phyloP scores from a whole-genome alignment of 2,329 filamentous ascomycete genomes.

The Paracorniculantispora psalliotae region DNA sequence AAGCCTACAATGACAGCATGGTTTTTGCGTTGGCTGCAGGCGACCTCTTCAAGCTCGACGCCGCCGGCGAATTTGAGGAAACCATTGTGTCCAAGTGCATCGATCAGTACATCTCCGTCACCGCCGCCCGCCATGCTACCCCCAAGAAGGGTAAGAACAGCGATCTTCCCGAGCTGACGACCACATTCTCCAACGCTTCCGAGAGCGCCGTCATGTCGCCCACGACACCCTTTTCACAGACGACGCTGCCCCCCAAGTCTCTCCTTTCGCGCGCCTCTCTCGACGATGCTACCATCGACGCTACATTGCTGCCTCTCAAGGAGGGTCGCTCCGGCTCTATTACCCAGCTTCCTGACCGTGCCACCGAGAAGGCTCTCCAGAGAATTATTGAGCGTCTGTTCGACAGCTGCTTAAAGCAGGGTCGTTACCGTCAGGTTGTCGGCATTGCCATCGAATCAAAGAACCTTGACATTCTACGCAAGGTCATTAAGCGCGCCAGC shows the following conservation, averaged over 20 bases:
- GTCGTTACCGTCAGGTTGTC: constrained; percentile 90
- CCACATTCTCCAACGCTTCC: constrained; percentile 66
- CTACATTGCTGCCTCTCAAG: constrained; percentile 51
- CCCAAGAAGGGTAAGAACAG: constrained; percentile 38
- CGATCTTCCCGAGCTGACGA: constrained; percentile 66
- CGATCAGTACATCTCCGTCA: constrained; percentile 89
- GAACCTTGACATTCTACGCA: constrained; percentile 79
- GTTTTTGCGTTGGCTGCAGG: constrained; percentile 92
- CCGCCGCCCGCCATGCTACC: constrained; percentile 45
- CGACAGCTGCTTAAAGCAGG: constrained; percentile 79
- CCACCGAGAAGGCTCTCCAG: constrained; percentile 75
- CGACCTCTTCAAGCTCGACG: constrained; percentile 88
- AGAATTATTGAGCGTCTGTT: constrained; percentile 84
- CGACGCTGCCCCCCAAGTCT: constrained; percentile 87
- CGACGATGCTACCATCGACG: constrained; percentile 58
- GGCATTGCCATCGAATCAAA: constrained; percentile 95
- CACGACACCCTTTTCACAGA: constrained; percentile 93
- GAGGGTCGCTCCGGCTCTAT: constrained; percentile 54
- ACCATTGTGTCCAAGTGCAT: constrained; percentile 98
- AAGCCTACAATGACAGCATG: constrained; percentile 99
- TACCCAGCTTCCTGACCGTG: constrained; percentile 61
- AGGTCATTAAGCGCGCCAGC: constrained; percentile 83
- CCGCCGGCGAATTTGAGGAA: constrained; percentile 92
- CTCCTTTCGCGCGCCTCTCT: constrained; percentile 78
- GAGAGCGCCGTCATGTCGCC: constrained; percentile 76